Evolutionary conservation across 108 stramenopile genomes (phyloP).

Genomic region (Fistulifera pelliculosa): DNA sequence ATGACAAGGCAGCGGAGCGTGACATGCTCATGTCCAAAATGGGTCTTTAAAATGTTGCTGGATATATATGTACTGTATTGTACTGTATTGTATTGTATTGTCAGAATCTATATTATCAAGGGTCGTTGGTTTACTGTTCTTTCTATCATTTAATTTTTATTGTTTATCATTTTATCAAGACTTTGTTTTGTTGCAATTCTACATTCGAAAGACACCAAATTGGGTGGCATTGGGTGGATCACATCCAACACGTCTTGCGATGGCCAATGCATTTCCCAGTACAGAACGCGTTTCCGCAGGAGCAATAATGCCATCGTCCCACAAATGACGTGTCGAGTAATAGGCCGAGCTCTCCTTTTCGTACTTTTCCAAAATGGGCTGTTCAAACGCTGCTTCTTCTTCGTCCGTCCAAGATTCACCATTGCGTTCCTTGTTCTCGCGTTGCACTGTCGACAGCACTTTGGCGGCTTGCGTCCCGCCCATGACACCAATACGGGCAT

Average conservation of each 20-base stretch:
- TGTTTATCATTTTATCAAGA: too few species aligned
- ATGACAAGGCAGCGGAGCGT: too few species aligned
- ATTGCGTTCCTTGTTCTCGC: constrained; percentile 62
- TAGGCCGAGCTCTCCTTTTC: constrained; percentile 79
- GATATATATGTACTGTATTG: too few species aligned
- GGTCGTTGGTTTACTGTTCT: too few species aligned
- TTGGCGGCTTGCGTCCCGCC: constrained; percentile 96
- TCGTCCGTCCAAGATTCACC: constrained; percentile 62
- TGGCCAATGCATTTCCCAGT: constrained; percentile 72
- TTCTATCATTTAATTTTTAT: too few species aligned
- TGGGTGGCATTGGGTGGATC: constrained; percentile 41
- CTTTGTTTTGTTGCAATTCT: constrained; percentile 6
- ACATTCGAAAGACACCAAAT: constrained; percentile 56
- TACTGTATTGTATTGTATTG: too few species aligned
- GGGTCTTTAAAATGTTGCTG: too few species aligned
- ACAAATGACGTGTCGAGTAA: constrained; percentile 88
- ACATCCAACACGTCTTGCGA: constrained; percentile 40
- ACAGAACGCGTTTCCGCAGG: constrained; percentile 86
- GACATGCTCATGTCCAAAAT: too few species aligned
- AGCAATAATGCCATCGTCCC: constrained; percentile 98
- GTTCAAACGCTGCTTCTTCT: constrained; percentile 58
- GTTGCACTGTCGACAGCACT: constrained; percentile 89
- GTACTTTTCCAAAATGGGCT: constrained; percentile 68
- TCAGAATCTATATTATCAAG: too few species aligned
- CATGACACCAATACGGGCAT: constrained; percentile 93